Conservation (phyloP, 2,329 filamentous ascomycete genomes). For the Aspergillus bombycis region DNA sequence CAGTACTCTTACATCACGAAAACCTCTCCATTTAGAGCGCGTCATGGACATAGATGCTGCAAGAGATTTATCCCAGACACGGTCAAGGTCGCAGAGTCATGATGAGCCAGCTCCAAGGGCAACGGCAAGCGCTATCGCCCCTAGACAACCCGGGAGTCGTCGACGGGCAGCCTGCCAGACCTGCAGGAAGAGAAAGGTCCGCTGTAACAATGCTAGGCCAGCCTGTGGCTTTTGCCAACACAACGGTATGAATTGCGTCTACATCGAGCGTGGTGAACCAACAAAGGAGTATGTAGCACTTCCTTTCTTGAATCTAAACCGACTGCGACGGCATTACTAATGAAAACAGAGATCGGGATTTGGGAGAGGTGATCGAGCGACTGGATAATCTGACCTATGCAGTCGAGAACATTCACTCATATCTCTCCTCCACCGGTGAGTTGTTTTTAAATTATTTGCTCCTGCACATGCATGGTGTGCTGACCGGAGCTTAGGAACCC, state of each 20-base stretch:
- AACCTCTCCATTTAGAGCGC: too few relatives aligned
- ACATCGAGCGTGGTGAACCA: not conserved
- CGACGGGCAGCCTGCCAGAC: slow-evolving; percentile 1
- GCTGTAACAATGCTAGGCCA: not conserved
- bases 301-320: not conserved
- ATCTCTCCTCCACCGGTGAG: not conserved
- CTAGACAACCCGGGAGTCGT: not conserved
- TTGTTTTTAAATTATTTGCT: not conserved
- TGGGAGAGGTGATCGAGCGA: not conserved
- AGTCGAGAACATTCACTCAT: not conserved
- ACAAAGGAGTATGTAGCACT: not conserved
- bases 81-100: not conserved
- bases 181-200: not conserved
- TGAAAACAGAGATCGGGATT: not conserved
- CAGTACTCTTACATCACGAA: not conserved
- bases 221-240: not conserved
- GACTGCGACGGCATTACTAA: not conserved
- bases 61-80: not conserved
- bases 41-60: not conserved
- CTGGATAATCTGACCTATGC: not conserved
- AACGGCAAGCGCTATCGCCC: not conserved
- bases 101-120: not conserved
- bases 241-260: not conserved
- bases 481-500: not conserved
- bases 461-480: not conserved